phyloP scores from a whole-genome alignment of 805 yeast genomes.

The Candida suzukii region DNA sequence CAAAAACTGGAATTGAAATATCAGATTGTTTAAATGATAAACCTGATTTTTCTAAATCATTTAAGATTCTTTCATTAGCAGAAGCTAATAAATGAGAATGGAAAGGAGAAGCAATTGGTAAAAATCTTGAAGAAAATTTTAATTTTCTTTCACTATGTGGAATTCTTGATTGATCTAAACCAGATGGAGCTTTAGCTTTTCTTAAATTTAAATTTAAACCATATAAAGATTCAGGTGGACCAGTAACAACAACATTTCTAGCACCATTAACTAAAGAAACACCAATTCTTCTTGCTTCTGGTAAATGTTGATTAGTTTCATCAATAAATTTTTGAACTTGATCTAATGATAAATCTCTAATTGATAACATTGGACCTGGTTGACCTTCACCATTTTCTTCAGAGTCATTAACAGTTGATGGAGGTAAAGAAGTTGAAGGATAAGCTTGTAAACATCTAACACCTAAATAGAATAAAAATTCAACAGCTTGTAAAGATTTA shows the following conservation, averaged over 20 bases:
- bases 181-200: slow-evolving; percentile 90
- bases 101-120: slow-evolving; percentile 95
- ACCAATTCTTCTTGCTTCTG: slow-evolving; percentile 82
- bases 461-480: slow-evolving; percentile 88
- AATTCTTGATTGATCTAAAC: slow-evolving; percentile 90
- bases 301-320: slow-evolving; percentile 88
- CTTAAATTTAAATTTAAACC: slow-evolving; percentile 91
- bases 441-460: slow-evolving; percentile 83
- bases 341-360: slow-evolving; percentile 75
- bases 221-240: slow-evolving; percentile 96
- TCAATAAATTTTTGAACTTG: slow-evolving; percentile 77
- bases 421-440: slow-evolving; percentile 92
- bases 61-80: slow-evolving; percentile 59
- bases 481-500: slow-evolving; percentile 70
- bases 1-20: slow-evolving; percentile 81
- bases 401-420: slow-evolving; percentile 86
- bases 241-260: slow-evolving; percentile 88
- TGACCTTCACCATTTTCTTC: slow-evolving; percentile 91
- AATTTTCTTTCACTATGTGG: slow-evolving; percentile 93
- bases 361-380: slow-evolving; percentile 96
- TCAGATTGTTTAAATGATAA: slow-evolving; percentile 49
- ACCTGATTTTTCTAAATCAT: slow-evolving; percentile 55
- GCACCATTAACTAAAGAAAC: slow-evolving; percentile 94
- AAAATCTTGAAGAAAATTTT: slow-evolving; percentile 86
- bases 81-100: slow-evolving; percentile 79